Evolutionary conservation across 441 rosid species (phyloP), one percentile per base, ranked within the genome.

Genomic region (Iberis amara): DNA sequence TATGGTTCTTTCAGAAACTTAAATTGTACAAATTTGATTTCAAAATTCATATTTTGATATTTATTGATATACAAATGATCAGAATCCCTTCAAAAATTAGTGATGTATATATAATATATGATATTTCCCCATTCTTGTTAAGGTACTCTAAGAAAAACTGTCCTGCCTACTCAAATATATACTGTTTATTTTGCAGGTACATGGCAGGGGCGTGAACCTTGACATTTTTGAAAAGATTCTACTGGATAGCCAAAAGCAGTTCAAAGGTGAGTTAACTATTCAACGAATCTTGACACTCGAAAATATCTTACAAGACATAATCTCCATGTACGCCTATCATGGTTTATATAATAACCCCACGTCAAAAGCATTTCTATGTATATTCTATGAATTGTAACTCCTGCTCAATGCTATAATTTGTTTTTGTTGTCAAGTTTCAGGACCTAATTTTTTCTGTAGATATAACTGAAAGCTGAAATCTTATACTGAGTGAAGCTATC

Each of bases 161-260:
- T 7, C 28, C 46, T 28, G 51, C 44, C 52, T 56, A 46, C 55
- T 49, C 47, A 36, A 5, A 43, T 49, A 21, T n/a, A 2, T 33
- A 39, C 40, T 41, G 36, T 36, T 47, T 18, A 2, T 61, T 46
- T 47, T 68, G 42, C 71, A 92, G 99, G 79, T 92, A 72, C 92
- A 89, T 68, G 84, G 96, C 57, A 86, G 77, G 72, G 88, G 96
- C 13, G 70, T 82, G 56, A 81, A 84, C 63, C 57, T 68, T 61
- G 85, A 81, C 69, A 75, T 81, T 69, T 88, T 92, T 76, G 88
- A 84, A 65, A 83, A 76, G 52, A 70, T 81, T 47, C 77, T 89
- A 41, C 36, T 75, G 69, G 96, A 89, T 74, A 59, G 81, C 61
- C 83, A 78, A 58, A 77, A 49, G 68, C 91, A 82, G 73, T 82